phyloP scores from a whole-genome alignment of 225 moss, liverwort and hornwort genomes.

The Anthoceros angustus region DNA sequence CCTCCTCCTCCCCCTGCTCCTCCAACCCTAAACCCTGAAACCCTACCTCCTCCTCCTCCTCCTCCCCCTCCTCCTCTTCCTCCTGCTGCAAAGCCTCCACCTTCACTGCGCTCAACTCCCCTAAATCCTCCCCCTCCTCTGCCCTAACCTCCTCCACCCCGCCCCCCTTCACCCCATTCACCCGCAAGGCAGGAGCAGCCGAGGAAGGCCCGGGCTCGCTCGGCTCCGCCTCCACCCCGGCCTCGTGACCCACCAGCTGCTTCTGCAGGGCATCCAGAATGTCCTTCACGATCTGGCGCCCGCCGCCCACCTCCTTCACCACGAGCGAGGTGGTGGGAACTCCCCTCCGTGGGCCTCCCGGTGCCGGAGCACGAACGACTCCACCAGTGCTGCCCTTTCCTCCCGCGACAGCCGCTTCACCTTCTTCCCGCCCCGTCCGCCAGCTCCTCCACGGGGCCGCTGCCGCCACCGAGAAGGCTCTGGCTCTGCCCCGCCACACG shows the following conservation, averaged over 20 bases:
- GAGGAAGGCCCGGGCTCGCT: not conserved
- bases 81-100: no score
- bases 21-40: not conserved
- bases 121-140: no score
- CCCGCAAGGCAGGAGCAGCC: no score
- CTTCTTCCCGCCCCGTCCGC: constrained; percentile 21
- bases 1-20: not conserved
- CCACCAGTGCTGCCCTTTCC: constrained; percentile 41
- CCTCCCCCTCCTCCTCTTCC: not conserved
- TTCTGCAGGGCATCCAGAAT: constrained; percentile 30
- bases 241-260: constrained; percentile 10
- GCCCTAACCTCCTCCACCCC: no score
- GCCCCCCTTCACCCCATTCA: no score
- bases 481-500: not conserved
- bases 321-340: constrained; percentile 35
- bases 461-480: constrained; percentile 5
- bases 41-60: not conserved
- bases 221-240: not conserved
- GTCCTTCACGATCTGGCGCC: constrained; percentile 28
- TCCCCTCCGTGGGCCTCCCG: constrained; percentile 37
- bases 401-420: constrained; percentile 40
- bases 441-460: constrained; percentile 17
- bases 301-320: constrained; percentile 41
- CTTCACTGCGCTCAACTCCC: no score
- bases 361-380: constrained; percentile 39